A percentile compares a stretch with the other conserved stretches of the same genome.
Conservation (phyloP, 2,329 filamentous ascomycete genomes). For the Bipolaris victoriae region DNA sequence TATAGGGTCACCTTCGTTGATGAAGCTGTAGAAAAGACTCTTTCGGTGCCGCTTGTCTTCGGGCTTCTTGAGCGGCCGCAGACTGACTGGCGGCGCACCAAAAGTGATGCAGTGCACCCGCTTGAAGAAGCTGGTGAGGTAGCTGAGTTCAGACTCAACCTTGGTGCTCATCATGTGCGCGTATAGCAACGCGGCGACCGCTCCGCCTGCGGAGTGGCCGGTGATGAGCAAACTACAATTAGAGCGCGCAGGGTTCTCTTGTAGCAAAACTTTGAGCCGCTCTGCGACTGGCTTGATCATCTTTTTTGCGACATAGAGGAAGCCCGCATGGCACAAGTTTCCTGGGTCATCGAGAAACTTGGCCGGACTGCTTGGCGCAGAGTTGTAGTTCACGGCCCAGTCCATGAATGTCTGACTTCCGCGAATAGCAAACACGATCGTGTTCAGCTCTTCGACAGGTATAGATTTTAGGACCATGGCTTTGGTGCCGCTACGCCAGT, state of each 20-base stretch:
- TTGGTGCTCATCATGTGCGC: conserved; percentile 75
- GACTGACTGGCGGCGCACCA: conserved; percentile 78
- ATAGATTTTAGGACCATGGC: conserved; percentile 85
- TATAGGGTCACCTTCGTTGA: conserved; percentile 88
- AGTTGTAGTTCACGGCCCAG: conserved; percentile 83
- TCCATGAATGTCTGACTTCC: conserved; percentile 82
- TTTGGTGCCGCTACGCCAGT: conserved; percentile 77
- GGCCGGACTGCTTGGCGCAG: conserved; percentile 67
- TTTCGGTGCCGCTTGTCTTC: conserved; percentile 56
- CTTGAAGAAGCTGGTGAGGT: conserved; percentile 73
- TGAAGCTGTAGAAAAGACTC: conserved; percentile 77
- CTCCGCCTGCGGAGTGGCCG: conserved; percentile 85
- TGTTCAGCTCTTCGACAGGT: conserved; percentile 76
- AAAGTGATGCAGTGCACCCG: conserved; percentile 85
- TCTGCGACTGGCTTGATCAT: conserved; percentile 77
- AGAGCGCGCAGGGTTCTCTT: conserved; percentile 71
- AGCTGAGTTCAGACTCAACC: conserved; percentile 70
- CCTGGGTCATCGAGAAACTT: conserved; percentile 78
- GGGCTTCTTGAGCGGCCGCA: conserved; percentile 71
- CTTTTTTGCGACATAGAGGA: conserved; percentile 74
- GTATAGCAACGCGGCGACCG: conserved; percentile 80
- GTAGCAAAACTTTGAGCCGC: conserved; percentile 70
- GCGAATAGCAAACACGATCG: conserved; percentile 82
- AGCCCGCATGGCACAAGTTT: conserved; percentile 82
- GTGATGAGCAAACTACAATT: conserved; percentile 78